Base-by-base conservation (phyloP, 2,329 filamentous ascomycete species). In the Hymenoscyphus fructigenus region DNA sequence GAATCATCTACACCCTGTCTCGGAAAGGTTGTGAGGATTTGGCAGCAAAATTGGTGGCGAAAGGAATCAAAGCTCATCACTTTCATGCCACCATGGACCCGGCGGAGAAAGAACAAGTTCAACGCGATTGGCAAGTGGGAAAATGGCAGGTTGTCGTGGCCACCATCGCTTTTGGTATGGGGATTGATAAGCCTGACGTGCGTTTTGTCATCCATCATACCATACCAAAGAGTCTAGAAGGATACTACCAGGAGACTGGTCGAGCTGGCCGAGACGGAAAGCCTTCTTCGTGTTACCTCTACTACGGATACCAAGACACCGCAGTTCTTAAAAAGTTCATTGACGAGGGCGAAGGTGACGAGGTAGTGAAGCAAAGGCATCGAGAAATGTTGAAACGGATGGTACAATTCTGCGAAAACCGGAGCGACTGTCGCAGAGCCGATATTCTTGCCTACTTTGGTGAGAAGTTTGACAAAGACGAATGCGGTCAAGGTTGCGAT, bases 121-220 rank as follows among this genome's bases (percentile, higher is more conserved):
- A 98, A 76, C 85, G 85, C 66, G 78, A 87, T 34, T 99, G 95
- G 95, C 95, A 99, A 76, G 80, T 79, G 55, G 92, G 93, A 5
- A 79, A 82, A 60, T 85, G 89, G 72, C 91, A 97, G 70, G 91
- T 99, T 38, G 96, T 99, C 55, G 95, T 99, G 59, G 96, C 95
- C 23, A 99, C 95, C 0, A 98, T 99, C 76, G 95, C 95, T 28
- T 99, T 99, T 75, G 95, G 95, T 6, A 99, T 99, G 95, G 95
- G 95, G n/a, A 99, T 99, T 69, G 95, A 99, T 80, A 99, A 99
- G 77, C 87, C 93, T 0, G 91, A 99, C 75, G 95, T 99, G 58
- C 91, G 95, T 32, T 99, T 96, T 75, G 95, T 99, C 38, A 92
- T 99, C 50, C 96, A 99, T 75, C 90, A 96, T 73, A 91, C 88